Evolutionary conservation across 2,329 filamentous ascomycete genomes (phyloP).

Genomic region (Madurella mycetomatis): DNA sequence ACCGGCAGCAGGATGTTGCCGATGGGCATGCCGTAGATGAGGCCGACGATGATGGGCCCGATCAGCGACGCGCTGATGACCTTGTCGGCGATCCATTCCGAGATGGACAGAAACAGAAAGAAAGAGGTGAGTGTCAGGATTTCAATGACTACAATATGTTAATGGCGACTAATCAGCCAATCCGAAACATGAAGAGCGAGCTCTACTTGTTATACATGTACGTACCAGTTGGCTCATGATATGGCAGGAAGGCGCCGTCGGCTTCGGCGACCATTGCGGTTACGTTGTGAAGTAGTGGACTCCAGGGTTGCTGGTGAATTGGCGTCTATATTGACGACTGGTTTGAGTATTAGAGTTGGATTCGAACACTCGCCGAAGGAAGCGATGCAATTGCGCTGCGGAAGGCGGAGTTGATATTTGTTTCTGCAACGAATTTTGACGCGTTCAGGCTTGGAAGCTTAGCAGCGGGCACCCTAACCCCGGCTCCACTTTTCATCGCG

Average conservation of each 20-base stretch:
- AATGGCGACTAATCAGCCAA: not conserved
- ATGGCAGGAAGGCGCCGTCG: constrained; percentile 32
- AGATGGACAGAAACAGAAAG: constrained; percentile 40
- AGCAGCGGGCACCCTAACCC: too few relatives aligned
- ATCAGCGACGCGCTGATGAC: constrained; percentile 42
- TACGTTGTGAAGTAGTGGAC: not conserved
- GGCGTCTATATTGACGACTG: too few relatives aligned
- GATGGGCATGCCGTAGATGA: constrained; percentile 42
- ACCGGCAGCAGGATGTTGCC: constrained; percentile 39
- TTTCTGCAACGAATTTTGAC: too few relatives aligned
- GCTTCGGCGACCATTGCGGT: constrained; percentile 12
- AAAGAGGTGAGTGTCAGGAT: constrained; percentile 42
- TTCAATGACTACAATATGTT: constrained; percentile 31
- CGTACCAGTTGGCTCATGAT: constrained; percentile 37
- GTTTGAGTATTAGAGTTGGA: too few relatives aligned
- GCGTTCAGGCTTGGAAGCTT: too few relatives aligned
- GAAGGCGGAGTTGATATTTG: too few relatives aligned
- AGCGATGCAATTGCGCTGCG: too few relatives aligned
- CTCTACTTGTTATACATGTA: too few relatives aligned
- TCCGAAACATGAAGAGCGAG: not conserved
- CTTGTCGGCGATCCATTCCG: constrained; percentile 39
- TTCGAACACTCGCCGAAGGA: too few relatives aligned
- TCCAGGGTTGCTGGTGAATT: constrained; percentile 2
- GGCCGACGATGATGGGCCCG: constrained; percentile 43
- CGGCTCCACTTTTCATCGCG: too few relatives aligned